phyloP scores from a whole-genome alignment of 106 monocot genomes.

The Dioscorea zingiberensis region DNA sequence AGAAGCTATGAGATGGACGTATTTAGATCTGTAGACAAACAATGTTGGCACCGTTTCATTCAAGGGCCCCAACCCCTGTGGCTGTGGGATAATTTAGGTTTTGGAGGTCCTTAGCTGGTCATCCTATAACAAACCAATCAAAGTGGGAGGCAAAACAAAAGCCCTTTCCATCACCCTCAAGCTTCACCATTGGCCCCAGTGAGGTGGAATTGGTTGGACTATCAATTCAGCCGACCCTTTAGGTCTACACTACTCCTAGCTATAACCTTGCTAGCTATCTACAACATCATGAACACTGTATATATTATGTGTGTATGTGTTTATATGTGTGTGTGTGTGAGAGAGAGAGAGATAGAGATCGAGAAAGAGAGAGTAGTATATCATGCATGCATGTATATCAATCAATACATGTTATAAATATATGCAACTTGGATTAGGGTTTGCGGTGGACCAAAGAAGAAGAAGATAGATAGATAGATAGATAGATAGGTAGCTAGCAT shows the following conservation, averaged over 20 bases:
- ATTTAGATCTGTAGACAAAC: not conserved
- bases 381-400: too few relatives aligned
- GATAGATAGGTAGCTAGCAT: too few relatives aligned
- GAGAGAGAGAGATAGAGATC: too few relatives aligned
- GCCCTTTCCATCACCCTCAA: not conserved
- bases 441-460: not conserved
- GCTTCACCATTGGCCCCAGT: not conserved
- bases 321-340: too few relatives aligned
- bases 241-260: not conserved
- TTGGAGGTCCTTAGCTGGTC: not conserved
- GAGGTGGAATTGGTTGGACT: conserved; percentile 5
- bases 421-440: not conserved
- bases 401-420: too few relatives aligned
- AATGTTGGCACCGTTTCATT: not conserved
- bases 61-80: not conserved
- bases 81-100: conserved; percentile 1
- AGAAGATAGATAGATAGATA: not conserved
- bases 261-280: too few relatives aligned
- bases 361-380: too few relatives aligned
- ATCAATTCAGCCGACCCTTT: conserved; percentile 4
- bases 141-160: not conserved
- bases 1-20: not conserved
- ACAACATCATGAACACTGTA: too few relatives aligned
- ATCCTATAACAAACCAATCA: not conserved
- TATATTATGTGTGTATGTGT: not conserved